Evolutionary conservation across 305 asterid genomes (phyloP).

Genomic region (Fraxinus xanthoxyloides): DNA sequence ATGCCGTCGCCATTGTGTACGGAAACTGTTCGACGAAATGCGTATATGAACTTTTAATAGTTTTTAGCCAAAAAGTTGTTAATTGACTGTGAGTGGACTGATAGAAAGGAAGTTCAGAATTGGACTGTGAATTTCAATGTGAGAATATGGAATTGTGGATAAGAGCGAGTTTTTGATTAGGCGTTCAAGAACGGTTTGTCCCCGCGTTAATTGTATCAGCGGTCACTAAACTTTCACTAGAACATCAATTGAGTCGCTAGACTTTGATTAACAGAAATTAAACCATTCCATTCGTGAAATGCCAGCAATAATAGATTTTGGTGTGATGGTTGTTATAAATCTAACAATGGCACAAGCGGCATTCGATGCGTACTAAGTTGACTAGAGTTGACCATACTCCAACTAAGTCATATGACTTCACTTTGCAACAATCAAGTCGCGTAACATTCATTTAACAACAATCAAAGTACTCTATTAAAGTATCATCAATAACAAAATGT

Average conservation of each 20-base stretch:
- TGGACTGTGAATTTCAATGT: background rate
- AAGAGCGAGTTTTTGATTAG: slow-evolving; percentile 22
- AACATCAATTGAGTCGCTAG: background rate
- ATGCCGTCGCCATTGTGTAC: slow-evolving; percentile 52
- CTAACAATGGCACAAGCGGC: background rate
- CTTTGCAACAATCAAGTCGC: background rate
- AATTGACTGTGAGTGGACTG: background rate
- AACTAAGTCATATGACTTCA: background rate
- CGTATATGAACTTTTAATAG: background rate
- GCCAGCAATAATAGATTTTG: background rate
- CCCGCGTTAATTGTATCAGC: background rate
- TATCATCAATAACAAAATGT: background rate
- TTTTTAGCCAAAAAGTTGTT: background rate
- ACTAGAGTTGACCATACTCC: background rate
- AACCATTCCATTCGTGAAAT: background rate
- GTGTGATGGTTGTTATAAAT: background rate
- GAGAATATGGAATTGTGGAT: slow-evolving; percentile 23
- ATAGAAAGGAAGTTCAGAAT: background rate
- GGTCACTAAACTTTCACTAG: background rate
- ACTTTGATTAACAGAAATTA: background rate
- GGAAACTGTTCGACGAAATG: slow-evolving; percentile 38
- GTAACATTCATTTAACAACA: background rate
- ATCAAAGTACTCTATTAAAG: background rate
- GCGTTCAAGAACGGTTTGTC: background rate
- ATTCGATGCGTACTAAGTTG: background rate